These are phyloP conservation scores for Sarocladium kiliense DNA, from an alignment of 2,329 filamentous ascomycete genomes.

Conservation along the genomic window DNA sequence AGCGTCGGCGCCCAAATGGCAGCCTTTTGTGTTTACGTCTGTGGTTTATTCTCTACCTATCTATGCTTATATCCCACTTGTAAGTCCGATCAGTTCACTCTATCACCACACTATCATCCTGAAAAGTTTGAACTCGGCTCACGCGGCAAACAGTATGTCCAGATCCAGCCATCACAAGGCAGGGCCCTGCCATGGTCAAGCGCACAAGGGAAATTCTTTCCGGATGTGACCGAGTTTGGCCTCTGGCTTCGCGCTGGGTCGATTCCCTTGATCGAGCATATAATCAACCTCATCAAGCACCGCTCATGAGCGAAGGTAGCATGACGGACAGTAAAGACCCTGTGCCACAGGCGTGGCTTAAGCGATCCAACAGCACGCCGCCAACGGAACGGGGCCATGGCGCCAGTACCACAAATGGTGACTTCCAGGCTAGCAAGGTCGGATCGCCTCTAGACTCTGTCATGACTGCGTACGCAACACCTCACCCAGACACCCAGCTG, in stretches of 20 bases:
- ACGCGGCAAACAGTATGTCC: conserved; percentile 32
- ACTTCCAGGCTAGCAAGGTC: not conserved
- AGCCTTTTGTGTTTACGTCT: conserved; percentile 51
- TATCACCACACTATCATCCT: not conserved
- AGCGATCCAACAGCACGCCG: not conserved
- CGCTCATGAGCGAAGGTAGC: conserved; percentile 36
- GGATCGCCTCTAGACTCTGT: not conserved
- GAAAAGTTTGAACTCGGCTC: conserved; percentile 10
- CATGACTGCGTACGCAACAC: not conserved
- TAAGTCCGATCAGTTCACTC: conserved; percentile 22
- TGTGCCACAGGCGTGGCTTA: conserved; percentile 18
- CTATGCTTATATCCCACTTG: conserved; percentile 45
- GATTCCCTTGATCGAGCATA: conserved; percentile 43
- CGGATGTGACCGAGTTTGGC: conserved; percentile 47
- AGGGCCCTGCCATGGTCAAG: conserved; percentile 41
- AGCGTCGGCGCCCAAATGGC: conserved; percentile 50
- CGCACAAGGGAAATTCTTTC: conserved; percentile 36
- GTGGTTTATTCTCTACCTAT: conserved; percentile 47
- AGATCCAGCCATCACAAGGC: conserved; percentile 31
- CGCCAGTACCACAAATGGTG: not conserved
- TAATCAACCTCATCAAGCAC: conserved; percentile 34
- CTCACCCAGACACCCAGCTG: not conserved
- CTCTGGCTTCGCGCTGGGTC: conserved; percentile 48
- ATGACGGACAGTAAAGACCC: conserved; percentile 44
- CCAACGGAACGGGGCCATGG: not conserved